Evolutionary conservation across 805 yeast species (phyloP).

Genomic region (Kazachstania martiniae): DNA sequence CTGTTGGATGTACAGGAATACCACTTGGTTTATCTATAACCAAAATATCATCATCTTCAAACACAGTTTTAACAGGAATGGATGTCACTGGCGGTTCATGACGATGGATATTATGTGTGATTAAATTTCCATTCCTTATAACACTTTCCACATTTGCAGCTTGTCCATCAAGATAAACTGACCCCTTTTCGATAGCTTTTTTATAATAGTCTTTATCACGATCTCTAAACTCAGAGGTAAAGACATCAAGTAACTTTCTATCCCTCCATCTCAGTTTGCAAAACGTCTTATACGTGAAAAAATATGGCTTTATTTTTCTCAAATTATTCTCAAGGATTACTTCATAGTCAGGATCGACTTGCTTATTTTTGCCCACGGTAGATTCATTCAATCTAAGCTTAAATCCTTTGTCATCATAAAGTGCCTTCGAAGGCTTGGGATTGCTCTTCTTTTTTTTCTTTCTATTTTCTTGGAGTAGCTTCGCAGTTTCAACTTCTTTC

Average conservation of each 20-base stretch:
- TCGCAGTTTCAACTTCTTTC: slow-evolving; percentile 9
- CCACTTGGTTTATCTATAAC: slow-evolving; percentile 93
- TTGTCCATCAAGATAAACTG: slow-evolving; percentile 57
- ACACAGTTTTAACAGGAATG: slow-evolving; percentile 48
- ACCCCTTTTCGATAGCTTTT: slow-evolving; percentile 44
- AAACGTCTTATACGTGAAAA: slow-evolving; percentile 78
- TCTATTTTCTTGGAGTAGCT: slow-evolving; percentile 6
- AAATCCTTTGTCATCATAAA: slow-evolving; percentile 24
- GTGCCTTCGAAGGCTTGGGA: slow-evolving; percentile 6
- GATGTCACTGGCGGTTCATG: slow-evolving; percentile 79
- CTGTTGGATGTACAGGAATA: slow-evolving; percentile 92
- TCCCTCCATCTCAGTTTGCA: slow-evolving; percentile 89
- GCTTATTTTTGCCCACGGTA: slow-evolving; percentile 35
- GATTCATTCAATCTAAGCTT: slow-evolving; percentile 19
- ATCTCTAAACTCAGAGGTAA: slow-evolving; percentile 75
- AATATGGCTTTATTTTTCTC: slow-evolving; percentile 73
- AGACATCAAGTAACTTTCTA: slow-evolving; percentile 69
- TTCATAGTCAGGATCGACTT: slow-evolving; percentile 47
- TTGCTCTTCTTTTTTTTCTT: slow-evolving; percentile 4
- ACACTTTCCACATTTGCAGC: slow-evolving; percentile 54
- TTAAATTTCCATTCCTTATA: slow-evolving; percentile 71
- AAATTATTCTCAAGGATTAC: slow-evolving; percentile 50
- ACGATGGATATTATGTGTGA: slow-evolving; percentile 67
- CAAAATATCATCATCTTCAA: slow-evolving; percentile 61
- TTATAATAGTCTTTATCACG: slow-evolving; percentile 56